These are phyloP conservation scores for Cryphonectria parasitica DNA, from an alignment of 2,329 filamentous ascomycete genomes.

Conservation along the genomic window DNA sequence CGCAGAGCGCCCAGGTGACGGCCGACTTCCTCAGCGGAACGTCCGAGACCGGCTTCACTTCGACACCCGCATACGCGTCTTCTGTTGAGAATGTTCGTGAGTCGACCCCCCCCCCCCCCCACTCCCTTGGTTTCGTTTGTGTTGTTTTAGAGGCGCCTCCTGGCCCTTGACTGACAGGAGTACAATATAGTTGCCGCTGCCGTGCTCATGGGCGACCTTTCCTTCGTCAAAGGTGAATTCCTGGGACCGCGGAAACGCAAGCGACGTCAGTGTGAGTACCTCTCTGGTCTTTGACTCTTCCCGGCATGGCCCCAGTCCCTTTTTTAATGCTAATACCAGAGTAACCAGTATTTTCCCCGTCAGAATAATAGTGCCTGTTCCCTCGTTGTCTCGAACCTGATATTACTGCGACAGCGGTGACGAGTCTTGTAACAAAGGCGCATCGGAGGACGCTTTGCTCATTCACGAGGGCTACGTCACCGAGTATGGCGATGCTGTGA, in stretches of 20 bases:
- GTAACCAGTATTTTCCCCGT: slow-evolving; percentile 29
- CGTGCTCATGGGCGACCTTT: slow-evolving; percentile 43
- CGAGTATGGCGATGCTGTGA: slow-evolving; percentile 27
- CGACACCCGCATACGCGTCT: slow-evolving; percentile 27
- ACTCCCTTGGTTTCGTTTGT: not conserved
- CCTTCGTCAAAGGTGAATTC: slow-evolving; percentile 35
- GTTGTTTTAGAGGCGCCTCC: not conserved
- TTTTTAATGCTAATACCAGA: not conserved
- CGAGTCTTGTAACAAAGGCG: slow-evolving; percentile 32
- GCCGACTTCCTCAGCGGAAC: slow-evolving; percentile 38
- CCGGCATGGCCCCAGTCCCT: too few species aligned
- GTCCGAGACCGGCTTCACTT: slow-evolving; percentile 30
- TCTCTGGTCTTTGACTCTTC: not conserved
- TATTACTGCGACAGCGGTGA: slow-evolving; percentile 32
- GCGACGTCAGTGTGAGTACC: slow-evolving; percentile 34
- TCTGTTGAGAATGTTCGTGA: slow-evolving; percentile 28
- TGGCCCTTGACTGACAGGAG: too few species aligned
- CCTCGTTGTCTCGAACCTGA: slow-evolving; percentile 27
- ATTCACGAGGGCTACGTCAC: slow-evolving; percentile 32
- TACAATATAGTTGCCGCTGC: slow-evolving; percentile 36
- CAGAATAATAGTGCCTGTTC: slow-evolving; percentile 27
- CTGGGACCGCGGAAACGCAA: slow-evolving; percentile 39
- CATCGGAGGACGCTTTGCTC: slow-evolving; percentile 16
- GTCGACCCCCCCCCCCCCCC: not conserved
- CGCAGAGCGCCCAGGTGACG: slow-evolving; percentile 36